Base-by-base conservation (phyloP, 192 early-diverging fungal species). In the Entomortierella beljakovae region DNA sequence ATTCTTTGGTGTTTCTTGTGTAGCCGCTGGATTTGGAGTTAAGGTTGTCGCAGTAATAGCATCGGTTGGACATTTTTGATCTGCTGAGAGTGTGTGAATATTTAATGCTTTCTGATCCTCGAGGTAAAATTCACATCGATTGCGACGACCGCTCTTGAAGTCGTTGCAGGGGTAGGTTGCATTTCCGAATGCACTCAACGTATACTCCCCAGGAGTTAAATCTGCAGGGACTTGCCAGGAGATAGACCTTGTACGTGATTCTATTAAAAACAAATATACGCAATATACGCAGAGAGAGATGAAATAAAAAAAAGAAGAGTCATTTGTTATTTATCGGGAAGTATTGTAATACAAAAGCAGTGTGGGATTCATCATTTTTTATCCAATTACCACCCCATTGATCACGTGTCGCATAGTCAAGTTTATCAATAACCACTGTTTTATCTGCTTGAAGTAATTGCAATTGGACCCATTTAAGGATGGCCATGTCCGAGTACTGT, bases 401-500 rank as follows among this genome's bases (percentile, higher is more conserved):
- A 9, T 32, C 68, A 13, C 57, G 56, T 6, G 67, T 68, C 28
- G 67, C 38, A 25, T 59, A 25, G 26, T 70, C 68, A 33, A 70
- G 10, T 6, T n/a, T 18, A 29, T 70, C 68, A 26, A 70, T 28
- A 13, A 70, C 25, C 11, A 70, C 22, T 0, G 28, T 13, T 48
- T 53, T 60, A 20, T 55, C 31, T 3, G 56, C 25, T 1, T 33
- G 34, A 22, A 70, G 42, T 7, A 70, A 28, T 28, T 70, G 68
- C 1, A 70, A 57, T 26, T 70, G 57, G 2, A 70, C 68, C 57
- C 57, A 70, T 50, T 57, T 38, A 16, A 68, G 55, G 22, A 49
- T 32, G 16, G 68, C 68, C 33, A 70, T 25, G 37, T 70, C 68
- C 2, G 68, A 70, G 50, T 38, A 70, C 28, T 61, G 68, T n/a